A percentile compares a stretch with the other conserved stretches of the same genome.
These are phyloP conservation scores for Aureobasidium uvarum DNA, from an alignment of 2,329 filamentous ascomycete genomes.

Conservation along the genomic window DNA sequence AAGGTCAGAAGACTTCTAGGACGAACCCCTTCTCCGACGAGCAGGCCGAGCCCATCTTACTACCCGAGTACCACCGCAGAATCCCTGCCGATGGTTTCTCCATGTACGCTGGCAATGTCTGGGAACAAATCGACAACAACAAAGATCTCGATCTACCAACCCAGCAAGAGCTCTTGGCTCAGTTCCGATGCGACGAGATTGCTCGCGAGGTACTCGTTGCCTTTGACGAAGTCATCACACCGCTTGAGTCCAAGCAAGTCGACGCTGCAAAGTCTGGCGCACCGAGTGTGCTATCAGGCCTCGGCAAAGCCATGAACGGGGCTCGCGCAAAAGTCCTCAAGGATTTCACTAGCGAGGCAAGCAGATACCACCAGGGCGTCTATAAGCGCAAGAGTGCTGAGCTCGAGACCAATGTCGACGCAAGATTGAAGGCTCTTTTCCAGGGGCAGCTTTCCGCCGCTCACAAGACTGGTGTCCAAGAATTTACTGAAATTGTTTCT, in stretches of 20 bases:
- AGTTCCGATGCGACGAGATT: slow-evolving; percentile 98
- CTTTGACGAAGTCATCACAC: slow-evolving; percentile 78
- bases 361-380: slow-evolving; percentile 94
- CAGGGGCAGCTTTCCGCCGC: slow-evolving; percentile 82
- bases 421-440: slow-evolving; percentile 83
- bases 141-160: slow-evolving; percentile 96
- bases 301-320: slow-evolving; percentile 70
- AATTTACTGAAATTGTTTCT: slow-evolving; percentile 87
- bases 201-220: slow-evolving; percentile 78
- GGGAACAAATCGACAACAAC: slow-evolving; percentile 99
- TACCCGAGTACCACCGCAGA: slow-evolving; percentile 90
- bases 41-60: slow-evolving; percentile 74
- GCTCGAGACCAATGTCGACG: slow-evolving; percentile 81
- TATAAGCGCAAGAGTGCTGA: slow-evolving; percentile 83
- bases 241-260: slow-evolving; percentile 82
- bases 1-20: slow-evolving; percentile 51
- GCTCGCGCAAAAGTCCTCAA: slow-evolving; percentile 72
- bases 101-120: slow-evolving; percentile 87
- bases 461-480: slow-evolving; percentile 80
- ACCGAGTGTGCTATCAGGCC: slow-evolving; percentile 66
- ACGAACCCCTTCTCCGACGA: slow-evolving; percentile 70
- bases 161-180: slow-evolving; percentile 92
- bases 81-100: slow-evolving; percentile 98
- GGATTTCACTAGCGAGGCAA: slow-evolving; percentile 86
- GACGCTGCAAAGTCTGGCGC: slow-evolving; percentile 71